phyloP scores from a whole-genome alignment of 345 rosid species.

The Euphorbia tirucalli region DNA sequence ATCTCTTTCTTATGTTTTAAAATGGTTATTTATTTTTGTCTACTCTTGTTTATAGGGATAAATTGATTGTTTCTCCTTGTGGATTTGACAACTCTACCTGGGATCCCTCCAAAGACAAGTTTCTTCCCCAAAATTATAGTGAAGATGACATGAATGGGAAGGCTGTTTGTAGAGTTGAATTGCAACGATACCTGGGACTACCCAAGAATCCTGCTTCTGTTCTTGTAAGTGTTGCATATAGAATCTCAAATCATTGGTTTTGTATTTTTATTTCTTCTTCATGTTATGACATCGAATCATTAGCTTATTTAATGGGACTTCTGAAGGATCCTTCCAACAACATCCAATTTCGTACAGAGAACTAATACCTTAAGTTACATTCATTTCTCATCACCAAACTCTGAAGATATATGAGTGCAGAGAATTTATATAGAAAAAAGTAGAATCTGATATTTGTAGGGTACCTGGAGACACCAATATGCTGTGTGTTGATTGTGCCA shows the following conservation, averaged over 20 bases:
- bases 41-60: conserved; percentile 48
- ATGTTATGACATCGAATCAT: not conserved
- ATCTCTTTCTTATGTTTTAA: not conserved
- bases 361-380: too few relatives aligned
- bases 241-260: not conserved
- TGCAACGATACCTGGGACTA: conserved; percentile 52
- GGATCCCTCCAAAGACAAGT: conserved; percentile 65
- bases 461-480: not conserved
- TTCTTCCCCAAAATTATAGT: conserved; percentile 57
- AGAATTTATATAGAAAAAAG: not conserved
- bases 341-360: not conserved
- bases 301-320: not conserved
- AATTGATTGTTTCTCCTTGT: conserved; percentile 55
- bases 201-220: conserved; percentile 37
- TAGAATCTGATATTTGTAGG: not conserved
- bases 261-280: not conserved
- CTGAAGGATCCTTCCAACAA: not conserved
- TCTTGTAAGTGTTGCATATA: conserved; percentile 42
- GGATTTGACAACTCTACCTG: conserved; percentile 55
- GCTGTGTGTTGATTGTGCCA: not conserved
- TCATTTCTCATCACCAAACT: too few relatives aligned
- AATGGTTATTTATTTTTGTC: conserved; percentile 2
- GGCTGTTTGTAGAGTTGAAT: conserved; percentile 49
- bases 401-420: too few relatives aligned
- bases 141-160: conserved; percentile 59